Conservation (phyloP, 2,329 filamentous ascomycete species). For the Torrubiellomyces zombiae region DNA sequence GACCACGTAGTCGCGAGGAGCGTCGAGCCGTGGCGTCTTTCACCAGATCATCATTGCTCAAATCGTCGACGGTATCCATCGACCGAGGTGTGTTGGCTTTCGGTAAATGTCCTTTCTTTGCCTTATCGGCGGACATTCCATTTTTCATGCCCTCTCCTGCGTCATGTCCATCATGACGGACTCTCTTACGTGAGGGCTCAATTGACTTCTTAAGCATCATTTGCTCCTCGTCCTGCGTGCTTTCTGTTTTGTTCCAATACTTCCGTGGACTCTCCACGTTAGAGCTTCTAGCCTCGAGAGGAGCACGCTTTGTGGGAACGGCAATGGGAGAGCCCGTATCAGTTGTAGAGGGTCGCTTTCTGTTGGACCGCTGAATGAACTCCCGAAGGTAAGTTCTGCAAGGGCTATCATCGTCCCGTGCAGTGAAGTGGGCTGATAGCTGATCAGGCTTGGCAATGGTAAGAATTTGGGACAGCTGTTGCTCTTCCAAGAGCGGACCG, state of each 20-base stretch:
- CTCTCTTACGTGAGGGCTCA: constrained; percentile 10
- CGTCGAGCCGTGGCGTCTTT: constrained; percentile 10
- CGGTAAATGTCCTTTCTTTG: neutral
- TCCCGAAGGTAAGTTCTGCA: constrained; percentile 17
- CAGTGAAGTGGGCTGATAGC: constrained; percentile 1
- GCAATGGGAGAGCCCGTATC: constrained; percentile 16
- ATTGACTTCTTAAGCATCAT: constrained; percentile 8
- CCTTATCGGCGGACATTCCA: constrained; percentile 2
- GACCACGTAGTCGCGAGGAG: constrained; percentile 16
- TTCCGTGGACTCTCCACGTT: constrained; percentile 17
- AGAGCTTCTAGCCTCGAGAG: constrained; percentile 18
- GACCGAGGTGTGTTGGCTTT: neutral
- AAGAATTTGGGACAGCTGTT: too few relatives aligned
- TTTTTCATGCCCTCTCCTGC: constrained; percentile 2
- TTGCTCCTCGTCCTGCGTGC: constrained; percentile 5
- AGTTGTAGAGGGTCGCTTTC: constrained; percentile 11
- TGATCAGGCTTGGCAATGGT: too few relatives aligned
- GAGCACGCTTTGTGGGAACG: constrained; percentile 10
- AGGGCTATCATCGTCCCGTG: constrained; percentile 15
- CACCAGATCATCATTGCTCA: constrained; percentile 6
- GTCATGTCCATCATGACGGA: constrained; percentile 7
- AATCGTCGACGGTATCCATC: constrained; percentile 1
- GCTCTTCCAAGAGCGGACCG: too few relatives aligned
- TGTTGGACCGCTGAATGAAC: constrained; percentile 18
- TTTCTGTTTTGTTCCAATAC: constrained; percentile 15